Base-by-base conservation (phyloP, 2,329 filamentous ascomycete genomes). In the Piedraia hortae region DNA sequence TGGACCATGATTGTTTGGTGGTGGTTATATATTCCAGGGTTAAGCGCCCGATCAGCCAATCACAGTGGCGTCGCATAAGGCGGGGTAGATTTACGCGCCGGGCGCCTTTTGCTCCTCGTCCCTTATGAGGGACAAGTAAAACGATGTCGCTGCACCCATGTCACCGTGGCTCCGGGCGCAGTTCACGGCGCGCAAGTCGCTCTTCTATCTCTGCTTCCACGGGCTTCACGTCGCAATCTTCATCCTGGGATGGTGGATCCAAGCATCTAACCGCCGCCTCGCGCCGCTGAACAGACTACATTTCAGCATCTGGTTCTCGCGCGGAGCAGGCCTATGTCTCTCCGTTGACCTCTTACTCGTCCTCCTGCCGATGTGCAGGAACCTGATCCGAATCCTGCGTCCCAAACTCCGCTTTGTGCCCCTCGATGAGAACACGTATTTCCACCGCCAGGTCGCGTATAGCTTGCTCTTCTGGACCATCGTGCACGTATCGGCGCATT, bases 361-460 rank as follows among this genome's bases (percentile, higher is more conserved):
- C 37, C 50, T 97, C 13, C 56, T 97, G 27, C 85, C 85, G 4
- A 90, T 97, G 54, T 97, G 82, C 54, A 62, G 85, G 34, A 93
- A 82, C 27, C 51, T 93, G 14, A 60, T 97, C 41, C 64, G 75
- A 43, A 71, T 64, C 41, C 46, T 93, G 25, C 63, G 85, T 31
- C 85, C 85, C 12, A 89, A 88, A 53, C 49, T 90, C 31, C 62
- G 65, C 45, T 90, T 72, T 53, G 43, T 93, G 7, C 85, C 85
- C 4, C 58, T 97, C n/a, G 85, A 97, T 39, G 85, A 97, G 50
- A 88, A 78, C 27, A 60, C 80, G 33, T 97, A 78, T 78, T 88
- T 97, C 47, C 85, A 97, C 51, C 62, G 82, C 31, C 85, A 97
- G 46, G 61, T 89, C 19, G 82, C 85, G 10, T 97, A 97, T 42